Base-by-base conservation (phyloP, 495 filamentous ascomycete genomes). In the Clavariopsis aquatica region DNA sequence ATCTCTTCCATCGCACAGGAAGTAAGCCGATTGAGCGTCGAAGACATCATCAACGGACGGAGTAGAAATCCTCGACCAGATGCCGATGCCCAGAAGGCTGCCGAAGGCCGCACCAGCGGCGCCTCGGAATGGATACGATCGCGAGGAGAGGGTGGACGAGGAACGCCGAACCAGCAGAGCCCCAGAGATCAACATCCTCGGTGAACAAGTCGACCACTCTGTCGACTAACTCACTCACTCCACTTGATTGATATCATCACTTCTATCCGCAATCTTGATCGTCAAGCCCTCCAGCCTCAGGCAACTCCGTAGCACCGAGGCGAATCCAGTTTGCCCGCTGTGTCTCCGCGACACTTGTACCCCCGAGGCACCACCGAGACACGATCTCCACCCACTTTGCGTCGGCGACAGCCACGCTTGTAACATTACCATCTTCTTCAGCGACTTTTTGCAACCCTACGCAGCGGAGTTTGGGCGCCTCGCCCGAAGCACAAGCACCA, bases 1-100 rank as follows among this genome's bases (percentile, higher is more conserved):
- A 84, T 90, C 24, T 80, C 83, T 29, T 86, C 88, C 1, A 86
- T 96, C 49, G 86, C 90, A 0, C 76, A 78, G 10, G 81, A 84
- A 61, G 78, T 89, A 54, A 81, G 81, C 62, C 82, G 79, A 36
- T 79, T 88, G 49, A 67, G 19, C 26, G 43, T 60, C n/a, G 68
- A 60, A 12, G 70, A 65, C 46, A 62, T 70, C 19, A 15, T 62
- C 8, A 71, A 51, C 28, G 68, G 68, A 45, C 45, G 64, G 17
- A n/a, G 19, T 23, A 34, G 26, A 23, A 24, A 29, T 22, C 31
- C 52, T 6, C 65, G 61, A 64, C 15, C 59, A 57, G 73, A 60
- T 66, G 19, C 71, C 73, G 28, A 62, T 67, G 31, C 52, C 34
- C 60, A 74, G 28, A 84, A 83, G 47, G 80, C 77, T 7, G 79